Conservation (phyloP, 192 early-diverging fungal genomes). For the Coemansia sp. region DNA sequence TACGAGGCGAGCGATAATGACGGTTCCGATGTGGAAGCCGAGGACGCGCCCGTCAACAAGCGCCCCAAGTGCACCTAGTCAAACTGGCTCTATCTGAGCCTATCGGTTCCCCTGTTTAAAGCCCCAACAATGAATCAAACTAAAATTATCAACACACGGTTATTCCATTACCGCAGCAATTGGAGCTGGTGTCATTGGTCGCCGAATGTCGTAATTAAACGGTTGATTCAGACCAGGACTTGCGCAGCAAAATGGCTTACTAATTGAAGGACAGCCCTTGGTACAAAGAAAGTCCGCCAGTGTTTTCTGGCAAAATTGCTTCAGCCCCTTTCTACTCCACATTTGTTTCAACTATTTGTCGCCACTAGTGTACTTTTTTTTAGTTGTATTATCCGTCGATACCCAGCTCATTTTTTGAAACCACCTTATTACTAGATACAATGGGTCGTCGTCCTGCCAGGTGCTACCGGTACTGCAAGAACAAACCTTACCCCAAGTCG, state of each 20-base stretch:
- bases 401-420: not conserved
- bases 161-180: not conserved
- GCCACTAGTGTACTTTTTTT: not conserved
- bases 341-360: not conserved
- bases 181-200: not conserved
- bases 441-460: constrained; percentile 99
- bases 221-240: not conserved
- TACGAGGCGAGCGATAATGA: constrained; percentile 15
- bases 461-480: constrained; percentile 99
- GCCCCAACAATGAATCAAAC: not conserved
- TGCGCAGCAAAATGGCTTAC: not conserved
- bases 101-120: not conserved
- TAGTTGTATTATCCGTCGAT: not conserved
- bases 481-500: constrained; percentile 99
- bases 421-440: constrained; percentile 20
- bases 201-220: not conserved
- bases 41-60: constrained; percentile 42
- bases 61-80: constrained; percentile 27
- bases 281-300: not conserved
- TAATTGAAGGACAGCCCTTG: not conserved
- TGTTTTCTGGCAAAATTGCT: not conserved
- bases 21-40: constrained; percentile 32
- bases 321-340: not conserved
- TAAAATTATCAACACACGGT: not conserved
- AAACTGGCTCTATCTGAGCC: not conserved